phyloP scores from a whole-genome alignment of 2,329 filamentous ascomycete species.

The Xylaria sp. region DNA sequence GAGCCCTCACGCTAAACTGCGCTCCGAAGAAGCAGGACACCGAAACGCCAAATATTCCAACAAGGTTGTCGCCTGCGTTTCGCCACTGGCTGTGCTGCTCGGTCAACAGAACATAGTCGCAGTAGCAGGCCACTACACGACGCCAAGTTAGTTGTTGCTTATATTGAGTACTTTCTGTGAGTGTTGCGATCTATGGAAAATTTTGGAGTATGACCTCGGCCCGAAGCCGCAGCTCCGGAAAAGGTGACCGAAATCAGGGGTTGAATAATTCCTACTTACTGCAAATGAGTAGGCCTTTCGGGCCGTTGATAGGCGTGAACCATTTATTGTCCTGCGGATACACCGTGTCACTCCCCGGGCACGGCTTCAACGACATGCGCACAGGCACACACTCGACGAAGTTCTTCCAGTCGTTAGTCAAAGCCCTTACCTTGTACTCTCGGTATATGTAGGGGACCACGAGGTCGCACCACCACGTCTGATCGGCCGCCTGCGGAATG shows the following conservation, averaged over 20 bases:
- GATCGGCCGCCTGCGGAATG: conserved; percentile 1
- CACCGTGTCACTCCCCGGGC: conserved; percentile 5
- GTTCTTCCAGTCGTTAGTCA: conserved; percentile 11
- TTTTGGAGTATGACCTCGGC: neutral
- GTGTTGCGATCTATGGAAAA: neutral
- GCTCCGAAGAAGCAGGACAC: conserved; percentile 15
- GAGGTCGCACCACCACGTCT: conserved; percentile 16
- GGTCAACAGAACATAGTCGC: conserved; percentile 17
- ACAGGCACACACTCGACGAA: neutral
- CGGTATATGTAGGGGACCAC: conserved; percentile 9
- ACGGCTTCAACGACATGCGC: conserved; percentile 9
- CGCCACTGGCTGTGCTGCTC: conserved; percentile 8
- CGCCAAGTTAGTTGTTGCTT: neutral
- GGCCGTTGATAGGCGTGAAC: conserved; percentile 17
- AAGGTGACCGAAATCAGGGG: neutral
- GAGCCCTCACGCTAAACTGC: conserved; percentile 9
- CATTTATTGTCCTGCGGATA: conserved; percentile 12
- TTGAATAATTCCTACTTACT: neutral
- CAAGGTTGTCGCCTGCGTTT: conserved; percentile 14
- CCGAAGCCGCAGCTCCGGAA: neutral
- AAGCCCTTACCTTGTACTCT: conserved; percentile 13
- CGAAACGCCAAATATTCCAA: conserved; percentile 8
- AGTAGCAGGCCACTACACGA: conserved; percentile 9
- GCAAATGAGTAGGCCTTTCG: conserved; percentile 21
- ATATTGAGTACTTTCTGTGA: neutral